Evolutionary conservation across 495 filamentous ascomycete species (phyloP).

Genomic region (Daldinia loculata): DNA sequence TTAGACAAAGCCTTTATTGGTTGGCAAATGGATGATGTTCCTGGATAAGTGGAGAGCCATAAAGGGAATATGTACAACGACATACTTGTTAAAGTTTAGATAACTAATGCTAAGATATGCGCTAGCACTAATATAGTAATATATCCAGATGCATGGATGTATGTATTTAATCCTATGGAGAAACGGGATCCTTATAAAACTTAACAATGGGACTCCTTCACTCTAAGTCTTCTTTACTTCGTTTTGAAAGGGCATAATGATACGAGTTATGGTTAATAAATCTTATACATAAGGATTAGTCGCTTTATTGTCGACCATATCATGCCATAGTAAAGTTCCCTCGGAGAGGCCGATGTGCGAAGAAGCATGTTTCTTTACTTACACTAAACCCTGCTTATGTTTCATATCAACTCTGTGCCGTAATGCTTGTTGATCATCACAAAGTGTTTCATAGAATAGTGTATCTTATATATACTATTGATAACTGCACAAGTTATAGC

Average conservation of each 20-base stretch:
- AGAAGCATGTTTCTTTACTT: slow-evolving; percentile 14
- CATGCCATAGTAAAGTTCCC: not conserved
- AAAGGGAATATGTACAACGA: not conserved
- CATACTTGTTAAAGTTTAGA: not conserved
- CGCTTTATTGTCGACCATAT: slow-evolving; percentile 1
- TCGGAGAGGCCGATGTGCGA: slow-evolving; percentile 18
- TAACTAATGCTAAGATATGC: not conserved
- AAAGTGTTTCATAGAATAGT: slow-evolving; percentile 36
- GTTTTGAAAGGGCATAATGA: not conserved
- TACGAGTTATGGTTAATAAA: slow-evolving; percentile 1
- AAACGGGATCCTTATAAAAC: not conserved
- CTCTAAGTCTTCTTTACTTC: not conserved
- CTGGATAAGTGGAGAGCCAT: slow-evolving; percentile 35
- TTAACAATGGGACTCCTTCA: not conserved
- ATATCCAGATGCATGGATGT: not conserved
- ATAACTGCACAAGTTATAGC: slow-evolving; percentile 14
- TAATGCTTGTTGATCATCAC: slow-evolving; percentile 30
- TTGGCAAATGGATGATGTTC: slow-evolving; percentile 14
- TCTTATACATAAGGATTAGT: not conserved
- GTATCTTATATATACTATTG: slow-evolving; percentile 17
- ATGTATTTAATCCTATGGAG: not conserved
- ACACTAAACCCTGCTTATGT: slow-evolving; percentile 24
- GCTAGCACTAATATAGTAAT: not conserved
- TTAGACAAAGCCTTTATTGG: slow-evolving; percentile 32
- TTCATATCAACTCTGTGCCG: slow-evolving; percentile 34